phyloP scores from a whole-genome alignment of 805 yeast genomes.

The Saccharomycopsis selenospora region DNA sequence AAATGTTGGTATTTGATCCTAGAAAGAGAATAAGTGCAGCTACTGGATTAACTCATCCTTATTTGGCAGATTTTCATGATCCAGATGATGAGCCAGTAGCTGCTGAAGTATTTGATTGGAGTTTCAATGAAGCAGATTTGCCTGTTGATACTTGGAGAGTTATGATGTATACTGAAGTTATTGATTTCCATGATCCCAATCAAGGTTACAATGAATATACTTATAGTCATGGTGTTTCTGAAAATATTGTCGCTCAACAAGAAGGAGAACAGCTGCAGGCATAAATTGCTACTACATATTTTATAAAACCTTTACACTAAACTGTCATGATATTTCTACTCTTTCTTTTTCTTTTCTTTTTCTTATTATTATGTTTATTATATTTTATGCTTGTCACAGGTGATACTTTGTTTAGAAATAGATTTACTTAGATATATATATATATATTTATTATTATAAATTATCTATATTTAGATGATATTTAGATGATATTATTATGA shows the following conservation, averaged over 20 bases:
- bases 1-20: constrained; percentile 93
- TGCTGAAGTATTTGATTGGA: constrained; percentile 91
- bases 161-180: constrained; percentile 96
- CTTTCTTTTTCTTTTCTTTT: too few relatives aligned
- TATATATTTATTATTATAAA: too few relatives aligned
- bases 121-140: constrained; percentile 93
- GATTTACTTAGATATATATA: too few relatives aligned
- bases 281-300: too few relatives aligned
- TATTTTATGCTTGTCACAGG: too few relatives aligned
- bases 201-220: constrained; percentile 8
- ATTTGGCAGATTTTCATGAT: constrained; percentile 92
- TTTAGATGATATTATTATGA: too few relatives aligned
- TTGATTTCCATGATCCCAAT: constrained; percentile 67
- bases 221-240: constrained; percentile 16
- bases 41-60: constrained; percentile 83
- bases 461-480: too few relatives aligned
- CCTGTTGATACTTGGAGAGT: constrained; percentile 99
- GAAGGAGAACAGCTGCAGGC: constrained; percentile 6
- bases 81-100: constrained; percentile 97
- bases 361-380: too few relatives aligned
- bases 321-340: too few relatives aligned
- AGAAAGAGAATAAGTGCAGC: constrained; percentile 89
- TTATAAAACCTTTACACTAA: too few relatives aligned
- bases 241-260: constrained; percentile 14
- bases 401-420: too few relatives aligned